phyloP scores from a whole-genome alignment of 2,329 filamentous ascomycete genomes.

The Penicillium sp. region DNA sequence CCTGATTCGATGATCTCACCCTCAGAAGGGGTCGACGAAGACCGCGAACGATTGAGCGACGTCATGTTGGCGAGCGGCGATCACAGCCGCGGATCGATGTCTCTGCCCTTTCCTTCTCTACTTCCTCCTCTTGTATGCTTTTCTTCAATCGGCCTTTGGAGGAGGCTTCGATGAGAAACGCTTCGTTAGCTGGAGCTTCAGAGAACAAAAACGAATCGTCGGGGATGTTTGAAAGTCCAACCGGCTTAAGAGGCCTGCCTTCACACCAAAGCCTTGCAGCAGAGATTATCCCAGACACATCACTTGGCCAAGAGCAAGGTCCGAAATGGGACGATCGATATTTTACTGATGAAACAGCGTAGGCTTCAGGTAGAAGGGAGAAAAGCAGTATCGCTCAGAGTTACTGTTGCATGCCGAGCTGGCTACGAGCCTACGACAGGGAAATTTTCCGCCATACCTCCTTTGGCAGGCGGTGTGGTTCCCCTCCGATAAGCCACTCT shows the following conservation, averaged over 20 bases:
- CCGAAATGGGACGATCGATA: neutral
- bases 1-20: slow-evolving; percentile 81
- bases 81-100: neutral
- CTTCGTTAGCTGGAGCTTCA: slow-evolving; percentile 43
- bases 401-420: neutral
- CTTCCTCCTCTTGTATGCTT: slow-evolving; percentile 3
- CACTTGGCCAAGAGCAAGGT: slow-evolving; percentile 4
- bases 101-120: slow-evolving; percentile 2
- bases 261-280: slow-evolving; percentile 33
- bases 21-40: slow-evolving; percentile 72
- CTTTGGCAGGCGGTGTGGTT: slow-evolving; percentile 34
- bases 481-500: slow-evolving; percentile 24
- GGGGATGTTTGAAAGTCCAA: slow-evolving; percentile 46
- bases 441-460: slow-evolving; percentile 23
- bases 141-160: slow-evolving; percentile 23
- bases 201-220: slow-evolving; percentile 22
- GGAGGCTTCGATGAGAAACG: slow-evolving; percentile 30
- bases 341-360: slow-evolving; percentile 12
- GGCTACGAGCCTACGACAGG: neutral
- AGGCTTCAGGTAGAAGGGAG: slow-evolving; percentile 12
- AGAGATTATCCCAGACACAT: slow-evolving; percentile 24
- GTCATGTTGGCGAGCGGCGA: slow-evolving; percentile 44
- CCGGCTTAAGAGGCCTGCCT: slow-evolving; percentile 41
- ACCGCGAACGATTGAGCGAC: slow-evolving; percentile 49
- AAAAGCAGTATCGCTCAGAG: slow-evolving; percentile 2